A percentile compares a stretch with the other conserved stretches of the same genome.
phyloP scores from a whole-genome alignment of 108 stramenopile species.

The Pseudonitzschia multiseries region DNA sequence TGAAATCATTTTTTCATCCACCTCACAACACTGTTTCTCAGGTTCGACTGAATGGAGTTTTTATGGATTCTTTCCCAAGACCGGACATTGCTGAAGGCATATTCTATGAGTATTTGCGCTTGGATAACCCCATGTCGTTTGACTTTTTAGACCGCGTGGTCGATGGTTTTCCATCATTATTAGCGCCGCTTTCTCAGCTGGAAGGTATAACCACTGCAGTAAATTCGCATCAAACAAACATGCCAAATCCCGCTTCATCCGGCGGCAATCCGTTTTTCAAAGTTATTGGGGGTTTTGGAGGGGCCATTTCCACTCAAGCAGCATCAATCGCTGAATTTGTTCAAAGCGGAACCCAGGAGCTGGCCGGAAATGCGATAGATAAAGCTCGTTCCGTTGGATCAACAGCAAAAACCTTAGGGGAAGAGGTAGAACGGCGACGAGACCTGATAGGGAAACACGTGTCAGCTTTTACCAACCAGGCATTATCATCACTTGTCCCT shows the following conservation, averaged over 20 bases:
- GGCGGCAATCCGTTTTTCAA: slow-evolving; percentile 36
- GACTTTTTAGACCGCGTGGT: slow-evolving; percentile 72
- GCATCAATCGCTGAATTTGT: slow-evolving; percentile 26
- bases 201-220: slow-evolving; percentile 48
- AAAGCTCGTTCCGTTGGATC: slow-evolving; percentile 30
- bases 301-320: slow-evolving; percentile 29
- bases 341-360: slow-evolving; percentile 28
- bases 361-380: slow-evolving; percentile 17
- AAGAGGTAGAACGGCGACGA: slow-evolving; percentile 43
- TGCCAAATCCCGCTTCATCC: slow-evolving; percentile 23
- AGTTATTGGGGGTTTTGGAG: slow-evolving; percentile 35
- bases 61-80: slow-evolving; percentile 76
- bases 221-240: slow-evolving; percentile 16
- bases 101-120: slow-evolving; percentile 79
- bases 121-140: slow-evolving; percentile 73
- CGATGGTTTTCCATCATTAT: slow-evolving; percentile 83
- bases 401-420: slow-evolving; percentile 36
- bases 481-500: slow-evolving; percentile 18
- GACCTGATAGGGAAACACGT: slow-evolving; percentile 35
- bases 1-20: neutral
- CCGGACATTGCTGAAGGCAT: slow-evolving; percentile 83
- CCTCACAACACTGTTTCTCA: slow-evolving; percentile 17
- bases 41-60: slow-evolving; percentile 72
- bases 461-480: slow-evolving; percentile 26
- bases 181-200: slow-evolving; percentile 78